Evolutionary conservation across 805 yeast species (phyloP), one percentile per base, ranked within the genome.

Genomic region (Barnettozyma pratensis): DNA sequence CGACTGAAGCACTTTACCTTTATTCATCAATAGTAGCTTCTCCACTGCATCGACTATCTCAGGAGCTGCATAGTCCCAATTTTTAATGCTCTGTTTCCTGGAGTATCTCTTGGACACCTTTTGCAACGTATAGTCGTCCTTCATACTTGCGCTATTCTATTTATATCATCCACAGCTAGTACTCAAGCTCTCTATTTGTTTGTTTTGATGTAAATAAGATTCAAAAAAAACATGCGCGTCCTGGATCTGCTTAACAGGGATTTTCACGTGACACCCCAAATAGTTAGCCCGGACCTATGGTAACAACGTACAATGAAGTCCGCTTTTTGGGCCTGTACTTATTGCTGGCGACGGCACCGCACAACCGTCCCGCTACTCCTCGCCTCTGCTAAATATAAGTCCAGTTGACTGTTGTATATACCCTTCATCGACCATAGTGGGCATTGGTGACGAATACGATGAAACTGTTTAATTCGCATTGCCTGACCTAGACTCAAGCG

Each of bases 31-130:
- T 4, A 60, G 47, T 6, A 58, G 45, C 9, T 37, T 44, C 37
- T 51, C 52, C 3, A 59, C 41, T 3, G 51, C 29, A 0, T 37
- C 31, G 4, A 53, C 14, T 1, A 52, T 37, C 12, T 55, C 51
- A 1, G 47, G 44, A 1, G 51, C 4, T 1, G 58, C 57, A 6
- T 7, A 30, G 10, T 49, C 51, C 63, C 63, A 60, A 2, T 47
- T 14, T n/a, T 50, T 52, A 6, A 55, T 11, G 5, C 14, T 48
- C 5, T 46, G 25, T 0, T 39, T 45, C 7, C 37, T 39, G 11
- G 47, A 43, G 42, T 57, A 59, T 35, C 45, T 49, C 45, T 56
- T 60, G 14, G 61, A 44, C 11, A 60, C 53, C 39, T 39, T 47
- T 9, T 45, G 35, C 25, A 60, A 40, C 6, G 47, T 51, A 25